These are phyloP conservation scores for Triangularia setosa DNA, from an alignment of 2,329 filamentous ascomycete species.

Conservation along the genomic window DNA sequence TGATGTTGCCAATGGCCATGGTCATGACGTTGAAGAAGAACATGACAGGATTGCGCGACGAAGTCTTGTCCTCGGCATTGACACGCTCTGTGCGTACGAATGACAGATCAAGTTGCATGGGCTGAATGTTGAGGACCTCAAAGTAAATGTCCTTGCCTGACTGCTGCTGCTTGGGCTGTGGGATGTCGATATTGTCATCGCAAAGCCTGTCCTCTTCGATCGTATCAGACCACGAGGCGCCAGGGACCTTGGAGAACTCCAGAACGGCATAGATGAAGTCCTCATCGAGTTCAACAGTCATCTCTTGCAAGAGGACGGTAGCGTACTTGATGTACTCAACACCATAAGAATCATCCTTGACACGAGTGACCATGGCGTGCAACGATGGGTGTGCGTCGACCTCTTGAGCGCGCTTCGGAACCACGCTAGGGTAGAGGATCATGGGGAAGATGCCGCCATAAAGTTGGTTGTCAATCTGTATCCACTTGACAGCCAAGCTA, in stretches of 20 bases:
- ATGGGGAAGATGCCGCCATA: conserved; percentile 98
- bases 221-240: conserved; percentile 75
- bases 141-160: conserved; percentile 95
- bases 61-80: conserved; percentile 92
- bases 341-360: conserved; percentile 98
- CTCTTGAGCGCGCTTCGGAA: conserved; percentile 93
- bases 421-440: conserved; percentile 93
- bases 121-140: conserved; percentile 92
- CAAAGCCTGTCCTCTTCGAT: conserved; percentile 81
- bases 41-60: conserved; percentile 90
- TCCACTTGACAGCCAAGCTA: conserved; percentile 92
- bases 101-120: conserved; percentile 95
- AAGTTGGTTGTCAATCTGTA: conserved; percentile 96
- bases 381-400: conserved; percentile 95
- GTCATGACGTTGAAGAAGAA: conserved; percentile 98
- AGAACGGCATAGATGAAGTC: conserved; percentile 96
- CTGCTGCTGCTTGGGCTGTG: conserved; percentile 81
- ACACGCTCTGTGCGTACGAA: conserved; percentile 96
- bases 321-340: conserved; percentile 99
- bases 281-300: conserved; percentile 96
- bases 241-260: conserved; percentile 90
- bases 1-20: conserved; percentile 99
- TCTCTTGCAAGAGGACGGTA: conserved; percentile 87
- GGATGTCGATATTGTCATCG: conserved; percentile 85
- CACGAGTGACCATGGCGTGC: conserved; percentile 83